These are phyloP conservation scores for Penicillium sp. DNA, from an alignment of 2,329 filamentous ascomycete species.

Conservation along the genomic window DNA sequence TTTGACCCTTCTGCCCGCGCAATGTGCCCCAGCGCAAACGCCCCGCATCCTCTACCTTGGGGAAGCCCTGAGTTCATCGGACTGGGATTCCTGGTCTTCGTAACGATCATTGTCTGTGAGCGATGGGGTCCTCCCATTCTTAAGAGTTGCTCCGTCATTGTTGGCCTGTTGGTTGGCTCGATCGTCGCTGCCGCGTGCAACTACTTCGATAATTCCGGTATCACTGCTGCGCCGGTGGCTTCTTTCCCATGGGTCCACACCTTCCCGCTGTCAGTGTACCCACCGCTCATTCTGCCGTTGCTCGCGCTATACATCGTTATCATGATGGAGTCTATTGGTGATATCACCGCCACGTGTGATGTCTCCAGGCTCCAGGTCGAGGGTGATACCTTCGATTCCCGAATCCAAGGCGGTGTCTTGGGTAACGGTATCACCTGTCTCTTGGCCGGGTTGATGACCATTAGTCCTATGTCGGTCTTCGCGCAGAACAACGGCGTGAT, in stretches of 20 bases:
- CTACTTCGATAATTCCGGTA: conserved; percentile 61
- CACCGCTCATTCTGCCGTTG: conserved; percentile 63
- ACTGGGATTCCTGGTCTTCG: conserved; percentile 65
- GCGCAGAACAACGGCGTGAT: conserved; percentile 71
- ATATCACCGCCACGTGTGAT: conserved; percentile 67
- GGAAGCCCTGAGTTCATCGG: conserved; percentile 64
- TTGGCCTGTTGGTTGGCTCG: conserved; percentile 64
- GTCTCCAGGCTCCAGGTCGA: conserved; percentile 64
- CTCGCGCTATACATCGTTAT: conserved; percentile 59
- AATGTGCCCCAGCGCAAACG: conserved; percentile 58
- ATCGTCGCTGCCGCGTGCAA: conserved; percentile 65
- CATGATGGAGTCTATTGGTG: conserved; percentile 66
- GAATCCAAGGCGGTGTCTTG: conserved; percentile 66
- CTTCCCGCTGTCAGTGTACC: conserved; percentile 64
- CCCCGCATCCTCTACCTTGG: conserved; percentile 62
- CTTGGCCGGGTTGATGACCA: conserved; percentile 62
- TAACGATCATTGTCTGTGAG: conserved; percentile 66
- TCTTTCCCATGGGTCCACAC: conserved; percentile 72
- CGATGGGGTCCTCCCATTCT: conserved; percentile 69
- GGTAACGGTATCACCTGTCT: conserved; percentile 66
- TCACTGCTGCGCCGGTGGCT: conserved; percentile 59
- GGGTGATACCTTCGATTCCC: conserved; percentile 62
- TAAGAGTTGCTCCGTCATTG: conserved; percentile 65
- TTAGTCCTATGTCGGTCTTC: conserved; percentile 66
- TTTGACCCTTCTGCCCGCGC: conserved; percentile 48